A percentile compares a stretch with the other conserved stretches of the same genome.
Evolutionary conservation across 2,329 filamentous ascomycete genomes (phyloP).

Genomic region (Fusarium equiseti): DNA sequence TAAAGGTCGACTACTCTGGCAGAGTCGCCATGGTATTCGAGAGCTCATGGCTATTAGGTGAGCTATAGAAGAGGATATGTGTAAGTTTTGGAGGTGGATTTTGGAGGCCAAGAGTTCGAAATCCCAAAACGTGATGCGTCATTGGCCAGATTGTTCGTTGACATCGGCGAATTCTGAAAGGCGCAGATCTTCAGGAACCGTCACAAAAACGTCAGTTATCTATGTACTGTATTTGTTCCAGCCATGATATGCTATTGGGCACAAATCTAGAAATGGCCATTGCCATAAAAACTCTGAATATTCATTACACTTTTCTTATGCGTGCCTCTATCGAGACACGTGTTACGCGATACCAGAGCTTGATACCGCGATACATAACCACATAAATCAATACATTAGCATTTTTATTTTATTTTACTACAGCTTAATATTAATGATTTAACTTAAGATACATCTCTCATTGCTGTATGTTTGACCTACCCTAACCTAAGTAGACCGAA

Average conservation of each 20-base stretch:
- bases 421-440: not conserved
- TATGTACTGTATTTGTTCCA: not conserved
- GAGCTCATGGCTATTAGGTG: constrained; percentile 48
- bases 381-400: not conserved
- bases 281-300: not conserved
- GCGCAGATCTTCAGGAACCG: constrained; percentile 26
- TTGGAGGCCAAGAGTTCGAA: constrained; percentile 34
- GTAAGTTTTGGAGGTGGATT: constrained; percentile 17
- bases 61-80: constrained; percentile 25
- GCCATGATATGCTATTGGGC: not conserved
- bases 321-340: not conserved
- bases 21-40: constrained; percentile 50
- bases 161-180: constrained; percentile 19
- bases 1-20: constrained; percentile 36
- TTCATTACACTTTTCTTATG: not conserved
- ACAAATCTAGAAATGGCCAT: not conserved
- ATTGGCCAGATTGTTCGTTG: constrained; percentile 38
- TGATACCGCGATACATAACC: not conserved
- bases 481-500: not conserved
- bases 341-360: not conserved
- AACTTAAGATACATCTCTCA: not conserved
- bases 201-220: not conserved
- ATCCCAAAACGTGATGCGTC: constrained; percentile 40
- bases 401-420: not conserved
- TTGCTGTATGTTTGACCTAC: not conserved